phyloP scores from a whole-genome alignment of 2,329 filamentous ascomycete species.

The Coleophoma cylindrospora region DNA sequence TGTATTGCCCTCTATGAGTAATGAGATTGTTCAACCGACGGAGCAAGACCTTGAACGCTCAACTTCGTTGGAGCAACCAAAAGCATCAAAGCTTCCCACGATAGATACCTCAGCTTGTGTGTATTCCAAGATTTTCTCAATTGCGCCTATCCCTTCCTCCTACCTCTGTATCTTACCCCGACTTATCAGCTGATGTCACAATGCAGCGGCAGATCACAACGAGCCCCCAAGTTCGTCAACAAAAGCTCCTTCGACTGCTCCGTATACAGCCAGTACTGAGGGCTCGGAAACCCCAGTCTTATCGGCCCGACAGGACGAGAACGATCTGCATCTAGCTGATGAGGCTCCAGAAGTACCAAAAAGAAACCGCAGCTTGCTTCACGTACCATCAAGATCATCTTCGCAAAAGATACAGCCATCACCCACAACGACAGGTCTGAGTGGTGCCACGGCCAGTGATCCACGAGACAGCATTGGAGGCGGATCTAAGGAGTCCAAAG shows the following conservation, averaged over 20 bases:
- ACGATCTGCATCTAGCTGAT: slow-evolving; percentile 14
- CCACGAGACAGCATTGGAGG: slow-evolving; percentile 57
- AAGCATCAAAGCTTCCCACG: slow-evolving; percentile 22
- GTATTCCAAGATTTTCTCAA: slow-evolving; percentile 5
- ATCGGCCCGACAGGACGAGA: slow-evolving; percentile 19
- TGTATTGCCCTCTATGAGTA: slow-evolving; percentile 30
- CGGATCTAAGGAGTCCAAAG: slow-evolving; percentile 60
- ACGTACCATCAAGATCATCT: slow-evolving; percentile 58
- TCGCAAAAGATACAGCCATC: slow-evolving; percentile 57
- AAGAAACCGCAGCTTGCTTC: slow-evolving; percentile 47
- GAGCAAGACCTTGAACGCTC: slow-evolving; percentile 27
- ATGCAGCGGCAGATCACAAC: slow-evolving; percentile 18
- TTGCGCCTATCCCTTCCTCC: not conserved
- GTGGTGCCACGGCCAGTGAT: slow-evolving; percentile 54
- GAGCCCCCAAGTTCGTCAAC: slow-evolving; percentile 24
- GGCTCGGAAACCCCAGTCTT: slow-evolving; percentile 21
- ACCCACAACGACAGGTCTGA: slow-evolving; percentile 53
- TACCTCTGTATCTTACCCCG: not conserved
- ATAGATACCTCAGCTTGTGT: slow-evolving; percentile 25
- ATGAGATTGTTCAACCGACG: slow-evolving; percentile 27
- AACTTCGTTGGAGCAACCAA: slow-evolving; percentile 21
- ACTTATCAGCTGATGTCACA: slow-evolving; percentile 14
- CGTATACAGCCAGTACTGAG: slow-evolving; percentile 23
- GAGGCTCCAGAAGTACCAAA: slow-evolving; percentile 18
- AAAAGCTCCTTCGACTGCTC: slow-evolving; percentile 20